phyloP scores from a whole-genome alignment of 148 eudicot genomes.

The Salicornia ramosissima region DNA sequence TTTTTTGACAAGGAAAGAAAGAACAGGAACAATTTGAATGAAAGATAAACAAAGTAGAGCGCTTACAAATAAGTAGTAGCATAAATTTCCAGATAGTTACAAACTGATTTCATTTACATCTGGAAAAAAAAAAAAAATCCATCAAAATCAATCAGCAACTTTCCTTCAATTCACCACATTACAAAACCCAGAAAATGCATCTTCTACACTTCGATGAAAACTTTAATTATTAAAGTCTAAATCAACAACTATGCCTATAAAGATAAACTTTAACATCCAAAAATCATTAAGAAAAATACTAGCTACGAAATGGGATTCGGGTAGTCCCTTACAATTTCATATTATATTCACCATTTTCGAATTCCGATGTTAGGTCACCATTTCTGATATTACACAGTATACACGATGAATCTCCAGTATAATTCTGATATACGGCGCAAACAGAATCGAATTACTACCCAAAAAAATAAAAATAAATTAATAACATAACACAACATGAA shows the following conservation, averaged over 20 bases:
- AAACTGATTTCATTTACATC: too few relatives aligned
- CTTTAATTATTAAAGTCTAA: background rate
- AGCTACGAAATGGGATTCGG: background rate
- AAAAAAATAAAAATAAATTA: background rate
- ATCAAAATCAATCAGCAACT: too few relatives aligned
- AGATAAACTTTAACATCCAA: background rate
- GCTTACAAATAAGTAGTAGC: too few relatives aligned
- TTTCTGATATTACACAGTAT: background rate
- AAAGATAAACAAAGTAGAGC: too few relatives aligned
- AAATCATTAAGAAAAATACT: background rate
- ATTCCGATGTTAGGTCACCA: background rate
- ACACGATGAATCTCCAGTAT: background rate
- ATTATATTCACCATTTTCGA: background rate
- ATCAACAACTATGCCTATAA: constrained; percentile 4
- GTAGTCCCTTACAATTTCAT: background rate
- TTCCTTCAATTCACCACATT: too few relatives aligned
- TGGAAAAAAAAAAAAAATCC: too few relatives aligned
- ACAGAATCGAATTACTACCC: background rate
- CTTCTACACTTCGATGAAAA: too few relatives aligned
- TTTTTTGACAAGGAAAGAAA: too few relatives aligned
- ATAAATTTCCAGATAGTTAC: too few relatives aligned
- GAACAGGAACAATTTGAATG: too few relatives aligned
- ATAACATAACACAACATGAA: background rate
- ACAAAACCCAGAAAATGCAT: background rate
- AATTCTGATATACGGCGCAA: background rate